Evolutionary conservation across 2,329 filamentous ascomycete species (phyloP).

Genomic region (Calonectria henricotiae): DNA sequence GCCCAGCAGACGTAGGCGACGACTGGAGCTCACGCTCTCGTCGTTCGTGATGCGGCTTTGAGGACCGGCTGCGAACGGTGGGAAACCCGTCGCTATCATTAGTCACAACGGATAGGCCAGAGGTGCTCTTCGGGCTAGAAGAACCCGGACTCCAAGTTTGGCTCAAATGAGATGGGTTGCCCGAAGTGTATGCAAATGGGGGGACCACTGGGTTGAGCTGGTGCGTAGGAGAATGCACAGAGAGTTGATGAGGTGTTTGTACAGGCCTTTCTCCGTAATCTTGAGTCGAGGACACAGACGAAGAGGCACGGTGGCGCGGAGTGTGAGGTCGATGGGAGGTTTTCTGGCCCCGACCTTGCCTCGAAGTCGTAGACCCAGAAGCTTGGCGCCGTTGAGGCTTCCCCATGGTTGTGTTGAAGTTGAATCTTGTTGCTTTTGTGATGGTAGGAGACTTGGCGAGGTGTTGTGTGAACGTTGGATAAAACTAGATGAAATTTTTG

Average conservation of each 20-base stretch:
- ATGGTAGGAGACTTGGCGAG: not conserved
- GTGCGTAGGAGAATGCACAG: not conserved
- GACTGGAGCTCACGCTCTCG: not conserved
- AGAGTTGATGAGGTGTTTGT: not conserved
- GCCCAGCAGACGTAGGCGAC: not conserved
- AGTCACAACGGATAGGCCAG: constrained; percentile 1
- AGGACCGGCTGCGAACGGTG: not conserved
- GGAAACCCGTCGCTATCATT: constrained; percentile 15
- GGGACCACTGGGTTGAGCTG: not conserved
- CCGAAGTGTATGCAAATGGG: not conserved
- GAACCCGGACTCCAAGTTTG: not conserved
- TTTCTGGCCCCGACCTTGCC: not conserved
- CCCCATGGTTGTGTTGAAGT: not conserved
- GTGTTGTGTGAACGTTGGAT: not conserved
- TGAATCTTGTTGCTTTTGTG: not conserved
- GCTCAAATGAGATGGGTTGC: not conserved
- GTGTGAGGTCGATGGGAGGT: not conserved
- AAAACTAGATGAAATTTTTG: too few species aligned
- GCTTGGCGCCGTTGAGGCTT: not conserved
- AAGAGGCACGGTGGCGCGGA: not conserved
- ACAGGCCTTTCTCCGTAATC: not conserved
- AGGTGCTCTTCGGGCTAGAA: constrained; percentile 1
- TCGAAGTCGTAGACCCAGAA: too few species aligned
- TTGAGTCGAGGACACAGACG: not conserved
- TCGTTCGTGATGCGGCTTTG: not conserved